These are phyloP conservation scores for Mycena pura DNA, from an alignment of 768 basidiomycete species.

Conservation along the genomic window DNA sequence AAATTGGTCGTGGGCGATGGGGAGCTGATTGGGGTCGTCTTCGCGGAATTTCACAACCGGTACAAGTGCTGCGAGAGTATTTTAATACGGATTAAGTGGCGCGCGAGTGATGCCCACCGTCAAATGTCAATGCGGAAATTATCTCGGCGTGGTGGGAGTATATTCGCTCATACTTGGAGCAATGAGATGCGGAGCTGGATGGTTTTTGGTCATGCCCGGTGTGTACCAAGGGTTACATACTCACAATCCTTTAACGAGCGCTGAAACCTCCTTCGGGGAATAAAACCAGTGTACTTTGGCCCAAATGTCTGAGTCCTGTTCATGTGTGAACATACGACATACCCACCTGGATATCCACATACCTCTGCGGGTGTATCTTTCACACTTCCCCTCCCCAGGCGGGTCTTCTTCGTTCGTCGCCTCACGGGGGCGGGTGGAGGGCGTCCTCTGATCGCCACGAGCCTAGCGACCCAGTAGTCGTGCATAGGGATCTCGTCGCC, in stretches of 20 bases:
- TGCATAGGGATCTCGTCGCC: neutral
- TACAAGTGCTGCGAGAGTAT: neutral
- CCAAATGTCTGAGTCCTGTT: constrained; percentile 6
- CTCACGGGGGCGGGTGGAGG: too few relatives aligned
- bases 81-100: neutral
- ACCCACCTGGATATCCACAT: neutral
- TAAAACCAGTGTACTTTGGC: constrained; percentile 17
- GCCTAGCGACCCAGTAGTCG: constrained; percentile 12
- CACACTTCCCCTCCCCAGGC: neutral
- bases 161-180: constrained; percentile 16
- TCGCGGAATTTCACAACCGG: neutral
- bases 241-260: constrained; percentile 7
- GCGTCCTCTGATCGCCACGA: constrained; percentile 6
- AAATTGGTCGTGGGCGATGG: neutral
- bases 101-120: neutral
- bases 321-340: neutral
- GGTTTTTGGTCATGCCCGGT: neutral
- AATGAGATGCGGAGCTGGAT: constrained; percentile 1
- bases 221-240: neutral
- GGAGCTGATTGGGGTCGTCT: constrained; percentile 9
- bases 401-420: neutral
- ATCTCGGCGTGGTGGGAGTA: constrained; percentile 17
- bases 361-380: neutral
- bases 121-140: constrained; percentile 15
- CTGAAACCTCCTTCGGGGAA: constrained; percentile 2